Evolutionary conservation across 148 eudicot genomes (phyloP).

Genomic region (Silene latifolia): DNA sequence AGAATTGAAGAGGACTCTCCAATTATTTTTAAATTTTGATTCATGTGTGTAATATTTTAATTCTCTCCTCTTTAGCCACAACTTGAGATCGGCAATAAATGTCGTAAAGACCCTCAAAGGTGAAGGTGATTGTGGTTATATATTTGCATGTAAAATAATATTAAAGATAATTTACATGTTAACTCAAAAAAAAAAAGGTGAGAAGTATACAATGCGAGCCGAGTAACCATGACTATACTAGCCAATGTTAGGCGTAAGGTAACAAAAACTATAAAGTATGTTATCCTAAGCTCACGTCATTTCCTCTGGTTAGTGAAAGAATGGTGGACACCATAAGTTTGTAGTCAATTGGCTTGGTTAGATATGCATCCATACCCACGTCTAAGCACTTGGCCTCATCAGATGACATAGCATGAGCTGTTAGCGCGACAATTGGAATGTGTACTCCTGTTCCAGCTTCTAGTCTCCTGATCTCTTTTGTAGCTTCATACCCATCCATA

Average conservation of each 20-base stretch:
- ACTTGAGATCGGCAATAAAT: too few relatives aligned
- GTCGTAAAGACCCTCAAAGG: too few relatives aligned
- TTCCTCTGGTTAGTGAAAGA: constrained; percentile 61
- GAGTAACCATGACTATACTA: neutral
- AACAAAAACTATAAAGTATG: neutral
- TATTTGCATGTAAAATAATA: too few relatives aligned
- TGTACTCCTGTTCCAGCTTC: constrained; percentile 51
- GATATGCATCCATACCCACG: constrained; percentile 98
- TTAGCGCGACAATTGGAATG: constrained; percentile 87
- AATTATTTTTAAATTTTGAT: too few relatives aligned
- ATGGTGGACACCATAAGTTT: constrained; percentile 85
- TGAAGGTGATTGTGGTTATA: too few relatives aligned
- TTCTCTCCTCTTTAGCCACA: too few relatives aligned
- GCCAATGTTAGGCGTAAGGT: constrained; percentile 3
- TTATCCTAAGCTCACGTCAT: neutral
- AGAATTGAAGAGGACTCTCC: too few relatives aligned
- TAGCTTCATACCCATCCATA: constrained; percentile 99
- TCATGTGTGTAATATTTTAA: too few relatives aligned
- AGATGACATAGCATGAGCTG: constrained; percentile 95
- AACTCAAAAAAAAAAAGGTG: neutral
- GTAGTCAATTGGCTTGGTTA: constrained; percentile 88
- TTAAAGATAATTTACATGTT: neutral
- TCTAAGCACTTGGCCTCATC: constrained; percentile 91
- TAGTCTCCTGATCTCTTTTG: constrained; percentile 69
- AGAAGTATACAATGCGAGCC: neutral